These are phyloP conservation scores for Coniferiporia sulphurascens DNA, from an alignment of 1,284 basidiomycete genomes.

Conservation along the genomic window DNA sequence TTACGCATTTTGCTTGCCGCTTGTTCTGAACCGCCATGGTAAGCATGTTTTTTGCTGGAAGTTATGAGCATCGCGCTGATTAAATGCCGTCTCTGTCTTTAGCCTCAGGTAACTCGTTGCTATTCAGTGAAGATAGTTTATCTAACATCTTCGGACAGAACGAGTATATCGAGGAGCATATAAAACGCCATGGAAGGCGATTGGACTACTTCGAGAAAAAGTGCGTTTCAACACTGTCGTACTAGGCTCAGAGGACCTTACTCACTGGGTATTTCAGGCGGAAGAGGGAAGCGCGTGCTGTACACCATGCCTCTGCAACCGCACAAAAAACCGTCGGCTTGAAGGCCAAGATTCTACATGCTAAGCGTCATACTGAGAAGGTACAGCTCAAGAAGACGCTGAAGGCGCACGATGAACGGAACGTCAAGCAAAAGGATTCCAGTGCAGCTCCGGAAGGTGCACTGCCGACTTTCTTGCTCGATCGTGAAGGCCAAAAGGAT, in stretches of 20 bases:
- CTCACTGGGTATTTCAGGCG: constrained; percentile 51
- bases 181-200: constrained; percentile 81
- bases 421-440: constrained; percentile 91
- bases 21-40: constrained; percentile 44
- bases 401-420: constrained; percentile 97
- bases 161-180: constrained; percentile 89
- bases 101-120: constrained; percentile 62
- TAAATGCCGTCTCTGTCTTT: constrained; percentile 19
- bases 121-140: background rate
- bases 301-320: constrained; percentile 82
- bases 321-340: constrained; percentile 96
- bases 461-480: constrained; percentile 91
- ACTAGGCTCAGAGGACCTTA: constrained; percentile 3
- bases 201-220: constrained; percentile 83
- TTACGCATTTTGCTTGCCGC: background rate
- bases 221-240: constrained; percentile 39
- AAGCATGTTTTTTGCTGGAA: constrained; percentile 25
- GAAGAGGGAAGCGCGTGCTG: constrained; percentile 88
- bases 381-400: constrained; percentile 99
- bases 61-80: constrained; percentile 18
- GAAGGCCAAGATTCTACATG: constrained; percentile 97
- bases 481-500: constrained; percentile 95
- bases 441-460: constrained; percentile 83
- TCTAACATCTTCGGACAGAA: constrained; percentile 45
- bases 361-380: constrained; percentile 94